A percentile compares a stretch with the other conserved stretches of the same genome.
These are phyloP conservation scores for Rubus parviflorus DNA, from an alignment of 306 rosid genomes.

Conservation along the genomic window DNA sequence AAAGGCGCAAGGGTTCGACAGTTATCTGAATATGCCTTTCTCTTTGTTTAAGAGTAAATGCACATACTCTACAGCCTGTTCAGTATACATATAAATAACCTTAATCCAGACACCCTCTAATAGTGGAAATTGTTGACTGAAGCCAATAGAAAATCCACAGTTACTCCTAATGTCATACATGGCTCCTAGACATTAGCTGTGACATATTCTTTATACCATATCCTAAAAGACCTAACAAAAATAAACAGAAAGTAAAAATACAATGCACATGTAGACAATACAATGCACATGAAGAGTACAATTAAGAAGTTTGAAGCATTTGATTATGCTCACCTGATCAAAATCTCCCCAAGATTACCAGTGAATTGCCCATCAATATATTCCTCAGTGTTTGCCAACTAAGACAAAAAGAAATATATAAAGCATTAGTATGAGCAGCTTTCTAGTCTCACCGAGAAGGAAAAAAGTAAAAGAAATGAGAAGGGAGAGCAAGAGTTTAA, in stretches of 20 bases:
- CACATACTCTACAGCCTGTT: neutral
- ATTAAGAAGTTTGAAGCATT: neutral
- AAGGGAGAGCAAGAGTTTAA: neutral
- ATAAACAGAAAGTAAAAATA: neutral
- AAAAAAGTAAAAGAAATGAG: neutral
- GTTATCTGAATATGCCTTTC: neutral
- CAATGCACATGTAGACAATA: neutral
- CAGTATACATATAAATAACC: neutral
- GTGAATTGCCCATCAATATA: slow-evolving; percentile 52
- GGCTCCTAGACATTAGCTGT: neutral
- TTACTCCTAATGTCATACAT: no score
- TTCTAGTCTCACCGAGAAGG: neutral
- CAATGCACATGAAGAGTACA: neutral
- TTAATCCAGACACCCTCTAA: slow-evolving; percentile 2
- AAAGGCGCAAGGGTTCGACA: neutral
- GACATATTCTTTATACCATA: neutral
- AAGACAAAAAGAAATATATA: neutral
- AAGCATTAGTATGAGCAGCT: neutral
- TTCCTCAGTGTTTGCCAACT: slow-evolving; percentile 62
- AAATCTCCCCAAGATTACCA: slow-evolving; percentile 57
- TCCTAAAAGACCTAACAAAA: neutral
- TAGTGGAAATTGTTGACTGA: neutral
- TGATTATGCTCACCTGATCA: slow-evolving; percentile 43
- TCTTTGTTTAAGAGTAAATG: neutral
- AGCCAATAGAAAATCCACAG: no score